These are phyloP conservation scores for Atkinsonella hypoxylon DNA, from an alignment of 2,329 filamentous ascomycete genomes.

Conservation along the genomic window DNA sequence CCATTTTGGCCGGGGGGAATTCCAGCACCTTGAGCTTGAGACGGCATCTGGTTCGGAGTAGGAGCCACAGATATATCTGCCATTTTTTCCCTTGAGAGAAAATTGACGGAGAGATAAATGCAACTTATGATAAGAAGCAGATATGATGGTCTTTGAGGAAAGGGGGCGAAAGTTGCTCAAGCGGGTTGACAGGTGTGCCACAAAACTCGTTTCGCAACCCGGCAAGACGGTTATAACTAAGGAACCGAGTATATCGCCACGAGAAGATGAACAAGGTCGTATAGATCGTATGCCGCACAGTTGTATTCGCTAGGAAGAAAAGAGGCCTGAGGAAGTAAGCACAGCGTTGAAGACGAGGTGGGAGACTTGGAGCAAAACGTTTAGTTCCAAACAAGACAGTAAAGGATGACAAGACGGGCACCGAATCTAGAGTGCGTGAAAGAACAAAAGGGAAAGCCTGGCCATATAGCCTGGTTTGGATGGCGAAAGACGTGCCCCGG, in stretches of 20 bases:
- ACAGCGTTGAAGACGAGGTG: not conserved
- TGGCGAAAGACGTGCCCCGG: constrained; percentile 5
- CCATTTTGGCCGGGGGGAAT: constrained; percentile 44
- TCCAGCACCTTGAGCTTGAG: constrained; percentile 53
- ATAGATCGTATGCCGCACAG: not conserved
- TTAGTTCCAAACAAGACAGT: not conserved
- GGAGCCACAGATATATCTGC: constrained; percentile 60
- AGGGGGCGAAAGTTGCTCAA: not conserved
- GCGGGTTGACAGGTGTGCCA: not conserved
- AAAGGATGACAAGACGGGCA: constrained; percentile 2
- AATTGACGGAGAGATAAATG: not conserved
- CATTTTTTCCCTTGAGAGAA: constrained; percentile 36
- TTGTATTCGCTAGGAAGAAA: constrained; percentile 1
- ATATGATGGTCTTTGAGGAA: not conserved
- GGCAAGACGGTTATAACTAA: not conserved
- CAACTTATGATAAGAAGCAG: not conserved
- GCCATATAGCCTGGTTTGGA: constrained; percentile 3
- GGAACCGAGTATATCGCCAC: not conserved
- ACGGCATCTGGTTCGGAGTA: constrained; percentile 53
- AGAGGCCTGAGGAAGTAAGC: not conserved
- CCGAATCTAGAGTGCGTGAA: constrained; percentile 4
- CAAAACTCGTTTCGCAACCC: not conserved
- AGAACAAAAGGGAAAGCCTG: constrained; percentile 5
- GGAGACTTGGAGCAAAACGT: constrained; percentile 5
- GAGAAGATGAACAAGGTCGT: not conserved